Evolutionary conservation across 2,329 filamentous ascomycete species (phyloP), one percentile per base, ranked within the genome.

Genomic region (Dothistroma septosporum): DNA sequence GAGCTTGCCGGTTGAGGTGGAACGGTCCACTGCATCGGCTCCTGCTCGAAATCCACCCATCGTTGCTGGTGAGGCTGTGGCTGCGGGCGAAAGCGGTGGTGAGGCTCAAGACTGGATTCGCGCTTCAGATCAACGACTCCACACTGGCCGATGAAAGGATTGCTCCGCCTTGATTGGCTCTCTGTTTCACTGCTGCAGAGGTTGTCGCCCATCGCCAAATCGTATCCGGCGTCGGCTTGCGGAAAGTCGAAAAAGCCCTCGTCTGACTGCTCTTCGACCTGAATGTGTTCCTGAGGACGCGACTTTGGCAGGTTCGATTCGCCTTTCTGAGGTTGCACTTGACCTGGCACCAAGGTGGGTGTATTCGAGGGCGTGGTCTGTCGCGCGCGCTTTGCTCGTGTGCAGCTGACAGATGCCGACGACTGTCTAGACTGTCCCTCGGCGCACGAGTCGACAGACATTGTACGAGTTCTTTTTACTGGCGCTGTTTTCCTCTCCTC

Each of bases 381-480:
- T 33, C 58, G 44, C 22, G 55, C 37, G 21, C 61, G 60, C 57
- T 66, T 66, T 14, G 47, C 11, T 55, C 58, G 53, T 12, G 41
- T 60, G 53, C 61, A 57, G 55, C 54, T 54, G 16, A 32, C 55
- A 31, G 55, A 56, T 32, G 31, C 47, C 7, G 64, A 66, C 7
- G 65, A 67, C 19, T 55, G 58, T n/a, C 61, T 60, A 19, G 58
- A 61, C 6, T 55, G 55, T 12, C 33, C 37, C 4, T 56, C 62
- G 31, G 52, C 21, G 9, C 48, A 55, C 3, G 60, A 65, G 48
- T 56, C 57, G 22, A 55, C 33, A 16, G 60, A 63, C 2, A 48
- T 32, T n/a, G 33, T 33, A 21, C 57, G 55, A 14, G 55, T 28
- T 24, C 64, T 57, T 59, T 66, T 66, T 31, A 46, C n/a, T 5